These are phyloP conservation scores for Mycosphaerella sp. DNA, from an alignment of 2,329 filamentous ascomycete genomes.

Conservation along the genomic window DNA sequence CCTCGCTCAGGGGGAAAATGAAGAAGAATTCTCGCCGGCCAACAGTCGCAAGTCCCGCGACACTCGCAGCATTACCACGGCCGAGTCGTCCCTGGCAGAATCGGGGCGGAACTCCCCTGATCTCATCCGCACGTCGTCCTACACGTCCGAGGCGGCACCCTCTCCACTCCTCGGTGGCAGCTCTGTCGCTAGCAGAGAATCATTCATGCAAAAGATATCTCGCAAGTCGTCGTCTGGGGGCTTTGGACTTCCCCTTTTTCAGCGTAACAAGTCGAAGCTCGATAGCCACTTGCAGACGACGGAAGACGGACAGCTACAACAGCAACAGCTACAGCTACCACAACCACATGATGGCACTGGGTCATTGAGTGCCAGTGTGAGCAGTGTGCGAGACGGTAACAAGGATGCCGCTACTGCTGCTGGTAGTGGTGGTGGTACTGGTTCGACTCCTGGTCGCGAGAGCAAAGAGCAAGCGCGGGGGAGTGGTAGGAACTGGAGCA, in stretches of 20 bases:
- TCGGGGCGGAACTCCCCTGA: conserved; percentile 26
- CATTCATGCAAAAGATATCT: conserved; percentile 46
- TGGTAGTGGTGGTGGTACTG: no score
- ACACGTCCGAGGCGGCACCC: conserved; percentile 37
- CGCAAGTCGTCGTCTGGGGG: conserved; percentile 44
- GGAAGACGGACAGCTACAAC: conserved; percentile 33
- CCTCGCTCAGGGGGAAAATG: conserved; percentile 26
- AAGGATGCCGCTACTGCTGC: not conserved
- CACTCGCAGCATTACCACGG: conserved; percentile 34
- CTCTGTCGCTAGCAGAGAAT: conserved; percentile 36
- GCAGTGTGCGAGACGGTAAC: conserved; percentile 30
- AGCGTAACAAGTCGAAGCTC: conserved; percentile 34
- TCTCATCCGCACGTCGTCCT: conserved; percentile 28
- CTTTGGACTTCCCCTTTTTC: conserved; percentile 36
- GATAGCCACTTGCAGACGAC: conserved; percentile 20
- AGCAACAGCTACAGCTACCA: no score
- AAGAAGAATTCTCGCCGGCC: conserved; percentile 30
- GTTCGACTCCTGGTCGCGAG: conserved; percentile 25
- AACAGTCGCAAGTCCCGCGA: conserved; percentile 39
- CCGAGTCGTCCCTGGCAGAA: conserved; percentile 29
- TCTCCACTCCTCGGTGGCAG: conserved; percentile 32
- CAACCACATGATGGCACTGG: conserved; percentile 24
- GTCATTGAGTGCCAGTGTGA: conserved; percentile 27
- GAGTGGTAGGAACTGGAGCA: conserved; percentile 41
- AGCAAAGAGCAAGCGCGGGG: conserved; percentile 34